phyloP scores from a whole-genome alignment of 2,329 filamentous ascomycete genomes.

The Cercospora sojina region DNA sequence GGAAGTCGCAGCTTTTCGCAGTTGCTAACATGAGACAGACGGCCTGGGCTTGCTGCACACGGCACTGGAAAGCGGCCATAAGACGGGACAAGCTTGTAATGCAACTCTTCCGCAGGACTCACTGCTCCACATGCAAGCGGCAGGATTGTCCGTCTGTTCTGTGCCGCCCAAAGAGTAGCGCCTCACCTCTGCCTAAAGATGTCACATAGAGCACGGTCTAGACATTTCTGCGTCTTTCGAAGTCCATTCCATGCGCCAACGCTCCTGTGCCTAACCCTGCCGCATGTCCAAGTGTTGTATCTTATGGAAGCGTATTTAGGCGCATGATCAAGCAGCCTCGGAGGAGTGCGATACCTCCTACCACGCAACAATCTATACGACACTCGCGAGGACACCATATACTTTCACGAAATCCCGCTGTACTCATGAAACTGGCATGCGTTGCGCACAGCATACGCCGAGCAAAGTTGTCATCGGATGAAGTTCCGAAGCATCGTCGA shows the following conservation, averaged over 20 bases:
- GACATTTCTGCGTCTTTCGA: background rate
- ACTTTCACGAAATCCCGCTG: background rate
- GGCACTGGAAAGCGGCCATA: background rate
- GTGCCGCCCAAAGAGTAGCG: background rate
- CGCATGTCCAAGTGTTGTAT: background rate
- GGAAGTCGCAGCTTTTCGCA: background rate
- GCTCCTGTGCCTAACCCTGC: background rate
- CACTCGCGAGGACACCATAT: background rate
- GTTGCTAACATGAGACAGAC: background rate
- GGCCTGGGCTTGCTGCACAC: background rate
- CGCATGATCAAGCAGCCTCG: background rate
- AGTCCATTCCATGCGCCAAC: background rate
- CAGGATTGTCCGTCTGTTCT: background rate
- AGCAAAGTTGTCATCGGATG: background rate
- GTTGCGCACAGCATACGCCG: background rate
- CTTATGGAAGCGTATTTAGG: background rate
- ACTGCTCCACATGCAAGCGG: background rate
- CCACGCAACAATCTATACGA: background rate
- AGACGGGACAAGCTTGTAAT: background rate
- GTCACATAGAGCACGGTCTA: background rate
- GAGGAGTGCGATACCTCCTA: background rate
- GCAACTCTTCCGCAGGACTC: background rate
- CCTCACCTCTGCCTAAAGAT: background rate
- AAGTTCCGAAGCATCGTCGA: background rate
- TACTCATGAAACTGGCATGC: background rate